Conservation (phyloP, 495 filamentous ascomycete genomes). For the Trichoderma asperelloides region DNA sequence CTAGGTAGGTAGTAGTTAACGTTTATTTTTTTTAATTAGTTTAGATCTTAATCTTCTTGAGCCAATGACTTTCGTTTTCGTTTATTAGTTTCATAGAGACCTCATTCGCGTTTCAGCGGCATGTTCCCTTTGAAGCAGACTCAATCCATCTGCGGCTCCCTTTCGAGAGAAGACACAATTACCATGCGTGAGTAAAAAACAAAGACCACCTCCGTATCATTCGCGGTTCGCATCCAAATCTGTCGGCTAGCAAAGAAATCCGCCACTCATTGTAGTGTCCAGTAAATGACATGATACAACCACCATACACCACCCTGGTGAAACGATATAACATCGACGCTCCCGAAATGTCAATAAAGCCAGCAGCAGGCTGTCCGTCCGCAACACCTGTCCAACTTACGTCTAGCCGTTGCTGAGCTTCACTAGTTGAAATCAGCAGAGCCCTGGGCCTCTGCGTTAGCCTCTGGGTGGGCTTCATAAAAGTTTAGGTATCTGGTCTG, state of each 20-base stretch:
- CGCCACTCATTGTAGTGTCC: slow-evolving; percentile 3
- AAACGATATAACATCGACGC: slow-evolving; percentile 4
- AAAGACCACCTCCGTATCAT: not conserved
- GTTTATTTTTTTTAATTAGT: not conserved
- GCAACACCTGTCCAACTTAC: not conserved
- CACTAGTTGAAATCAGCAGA: slow-evolving; percentile 32
- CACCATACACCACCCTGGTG: not conserved
- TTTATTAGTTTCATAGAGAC: not conserved
- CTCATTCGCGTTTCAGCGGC: not conserved
- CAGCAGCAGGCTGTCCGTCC: not conserved
- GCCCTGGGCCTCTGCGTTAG: slow-evolving; percentile 31
- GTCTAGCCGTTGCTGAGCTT: not conserved
- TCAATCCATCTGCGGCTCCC: not conserved
- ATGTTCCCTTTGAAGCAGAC: not conserved
- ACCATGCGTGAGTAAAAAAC: not conserved
- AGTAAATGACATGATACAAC: not conserved
- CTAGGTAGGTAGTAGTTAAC: not conserved
- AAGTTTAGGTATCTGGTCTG: slow-evolving; percentile 57
- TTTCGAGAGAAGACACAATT: not conserved
- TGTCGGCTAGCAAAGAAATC: not conserved
- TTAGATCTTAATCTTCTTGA: not conserved
- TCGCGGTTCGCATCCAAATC: slow-evolving; percentile 2
- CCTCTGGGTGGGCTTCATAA: slow-evolving; percentile 52
- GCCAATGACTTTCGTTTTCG: not conserved
- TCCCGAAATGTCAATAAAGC: not conserved